phyloP scores from a whole-genome alignment of 345 rosid genomes.

The Triadica sebifera region DNA sequence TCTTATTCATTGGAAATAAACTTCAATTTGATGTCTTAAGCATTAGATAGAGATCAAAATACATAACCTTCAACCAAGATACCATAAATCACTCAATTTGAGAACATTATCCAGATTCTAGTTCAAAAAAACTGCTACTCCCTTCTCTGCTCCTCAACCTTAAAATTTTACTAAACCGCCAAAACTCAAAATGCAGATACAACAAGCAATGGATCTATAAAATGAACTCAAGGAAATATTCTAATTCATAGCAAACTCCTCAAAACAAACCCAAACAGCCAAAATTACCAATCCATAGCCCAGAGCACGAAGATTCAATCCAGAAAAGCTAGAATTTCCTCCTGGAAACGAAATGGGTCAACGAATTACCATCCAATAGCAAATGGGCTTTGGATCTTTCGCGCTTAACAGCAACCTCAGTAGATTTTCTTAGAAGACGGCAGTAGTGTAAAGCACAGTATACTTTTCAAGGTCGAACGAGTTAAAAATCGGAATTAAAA shows the following conservation, averaged over 20 bases:
- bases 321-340: constrained; percentile 12
- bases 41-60: not conserved
- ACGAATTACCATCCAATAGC: too few relatives aligned
- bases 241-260: constrained; percentile 5
- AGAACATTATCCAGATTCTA: not conserved
- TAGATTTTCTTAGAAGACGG: not conserved
- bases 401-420: not conserved
- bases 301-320: not conserved
- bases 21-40: too few relatives aligned
- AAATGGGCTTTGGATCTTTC: constrained; percentile 27
- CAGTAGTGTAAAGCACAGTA: not conserved
- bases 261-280: constrained; percentile 1
- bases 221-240: too few relatives aligned
- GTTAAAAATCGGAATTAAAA: too few relatives aligned
- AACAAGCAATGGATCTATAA: too few relatives aligned
- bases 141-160: constrained; percentile 9
- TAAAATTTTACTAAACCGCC: not conserved
- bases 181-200: constrained; percentile 3
- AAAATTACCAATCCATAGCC: not conserved
- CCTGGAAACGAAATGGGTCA: constrained; percentile 18
- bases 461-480: too few relatives aligned
- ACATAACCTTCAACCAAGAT: not conserved
- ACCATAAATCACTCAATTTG: not conserved
- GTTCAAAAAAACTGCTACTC: not conserved
- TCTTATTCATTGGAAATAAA: constrained; percentile 1